Evolutionary conservation across 306 rosid species (phyloP), one percentile per base, ranked within the genome.

Genomic region (peach (Prunus persica)): DNA sequence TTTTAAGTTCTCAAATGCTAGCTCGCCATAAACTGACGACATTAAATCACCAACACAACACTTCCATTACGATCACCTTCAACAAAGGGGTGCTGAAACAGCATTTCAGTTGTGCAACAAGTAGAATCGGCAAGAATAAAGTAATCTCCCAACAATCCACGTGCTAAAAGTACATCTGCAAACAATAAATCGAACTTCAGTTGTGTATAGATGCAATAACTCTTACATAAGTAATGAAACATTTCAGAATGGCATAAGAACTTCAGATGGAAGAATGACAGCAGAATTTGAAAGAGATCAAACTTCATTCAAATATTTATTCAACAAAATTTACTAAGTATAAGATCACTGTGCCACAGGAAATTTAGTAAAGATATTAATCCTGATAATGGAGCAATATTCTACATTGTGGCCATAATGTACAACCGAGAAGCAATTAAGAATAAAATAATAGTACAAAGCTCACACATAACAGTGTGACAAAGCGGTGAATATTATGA

Each of bases 31-130:
- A 77, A 84, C 70, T 20, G 96, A 93, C 58, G 85, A 66, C 32
- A 84, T 69, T 78, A 91, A 86, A 84, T 94, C 80, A 92, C 88
- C 89, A 89, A 95, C 73, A 91, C 57, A 73, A 91, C 91, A 75
- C 82, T 80, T 69, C 74, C 91, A 41, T 82, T 81, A 78, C n/a
- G n/a, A n/a, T 77, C 85, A 72, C 81, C 88, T 76, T 61, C 74
- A 51, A 34, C 72, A 56, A 66, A 51, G 58, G 78, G 80, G 67
- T 77, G 69, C 64, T 43, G 66, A 30, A 81, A 90, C n/a, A 84
- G 52, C 74, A 52, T 84, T 76, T 84, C 84, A 76, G 32, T 2
- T 66, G 78, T 54, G 79, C 86, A 79, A 74, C 85, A 83, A 65
- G 76, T 55, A 28, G 91, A 87, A 83, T 82, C 94, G 65, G 76